Conservation (phyloP, 1,284 basidiomycete genomes). For the Sporisorium exsertum region DNA sequence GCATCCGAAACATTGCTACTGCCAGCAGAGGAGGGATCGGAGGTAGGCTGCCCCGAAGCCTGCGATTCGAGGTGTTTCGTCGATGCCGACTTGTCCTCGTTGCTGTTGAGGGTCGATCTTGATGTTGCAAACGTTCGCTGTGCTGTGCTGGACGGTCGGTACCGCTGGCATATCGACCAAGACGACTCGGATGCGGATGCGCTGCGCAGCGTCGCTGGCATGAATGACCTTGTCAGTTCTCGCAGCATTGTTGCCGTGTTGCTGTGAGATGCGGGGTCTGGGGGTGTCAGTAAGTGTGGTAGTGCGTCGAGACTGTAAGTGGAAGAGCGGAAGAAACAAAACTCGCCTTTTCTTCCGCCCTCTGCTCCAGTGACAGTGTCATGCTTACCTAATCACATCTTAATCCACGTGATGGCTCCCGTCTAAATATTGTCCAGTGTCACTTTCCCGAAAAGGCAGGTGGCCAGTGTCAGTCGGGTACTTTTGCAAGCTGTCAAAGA, state of each 20-base stretch:
- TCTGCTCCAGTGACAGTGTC: background rate
- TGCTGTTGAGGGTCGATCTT: slow-evolving; percentile 12
- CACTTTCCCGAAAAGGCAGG: slow-evolving; percentile 1
- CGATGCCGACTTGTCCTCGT: slow-evolving; percentile 22
- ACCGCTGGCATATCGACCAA: slow-evolving; percentile 5
- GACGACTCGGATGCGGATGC: slow-evolving; percentile 10
- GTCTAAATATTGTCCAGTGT: background rate
- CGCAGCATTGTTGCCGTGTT: slow-evolving; percentile 19
- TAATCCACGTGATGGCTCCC: background rate
- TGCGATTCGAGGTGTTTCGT: slow-evolving; percentile 38
- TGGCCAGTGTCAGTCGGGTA: background rate
- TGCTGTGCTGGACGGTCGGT: slow-evolving; percentile 9
- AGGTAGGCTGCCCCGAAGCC: slow-evolving; percentile 29
- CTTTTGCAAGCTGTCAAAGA: slow-evolving; percentile 12
- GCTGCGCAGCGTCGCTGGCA: slow-evolving; percentile 9
- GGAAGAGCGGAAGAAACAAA: background rate
- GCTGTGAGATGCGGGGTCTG: background rate
- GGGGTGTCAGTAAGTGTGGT: too few relatives aligned
- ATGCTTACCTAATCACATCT: slow-evolving; percentile 1
- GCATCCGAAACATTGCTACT: slow-evolving; percentile 41
- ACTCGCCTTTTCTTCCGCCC: background rate
- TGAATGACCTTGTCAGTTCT: slow-evolving; percentile 8
- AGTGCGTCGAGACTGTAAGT: too few relatives aligned
- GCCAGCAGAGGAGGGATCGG: slow-evolving; percentile 25
- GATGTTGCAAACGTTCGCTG: slow-evolving; percentile 21